A percentile compares a stretch with the other conserved stretches of the same genome.
Evolutionary conservation across 176 grass and related monocot species (phyloP).

Genomic region (Eremochloa ophiuroides): DNA sequence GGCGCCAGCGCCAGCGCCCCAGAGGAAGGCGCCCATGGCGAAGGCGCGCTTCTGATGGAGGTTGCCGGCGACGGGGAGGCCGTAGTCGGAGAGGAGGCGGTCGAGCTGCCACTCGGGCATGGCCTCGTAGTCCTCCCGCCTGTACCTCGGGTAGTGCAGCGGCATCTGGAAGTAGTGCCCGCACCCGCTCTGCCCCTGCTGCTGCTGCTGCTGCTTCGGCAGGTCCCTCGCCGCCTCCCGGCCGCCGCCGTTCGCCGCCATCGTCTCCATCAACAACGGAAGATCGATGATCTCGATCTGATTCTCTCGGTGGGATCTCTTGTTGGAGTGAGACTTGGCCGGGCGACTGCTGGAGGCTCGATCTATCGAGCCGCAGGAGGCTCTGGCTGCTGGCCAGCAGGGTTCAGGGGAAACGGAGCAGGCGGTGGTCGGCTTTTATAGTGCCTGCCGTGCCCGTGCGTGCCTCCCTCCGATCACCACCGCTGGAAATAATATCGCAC

Average conservation of each 20-base stretch:
- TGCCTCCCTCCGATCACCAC: neutral
- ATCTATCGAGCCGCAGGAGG: too few species aligned
- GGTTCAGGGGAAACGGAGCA: neutral
- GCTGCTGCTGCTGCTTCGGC: neutral
- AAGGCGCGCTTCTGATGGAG: slow-evolving; percentile 53
- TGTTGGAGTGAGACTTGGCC: too few species aligned
- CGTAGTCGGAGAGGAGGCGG: slow-evolving; percentile 77
- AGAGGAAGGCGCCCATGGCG: slow-evolving; percentile 89
- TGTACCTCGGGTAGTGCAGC: slow-evolving; percentile 85
- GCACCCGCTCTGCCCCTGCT: neutral
- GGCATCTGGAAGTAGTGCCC: slow-evolving; percentile 67
- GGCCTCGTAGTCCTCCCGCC: slow-evolving; percentile 54
- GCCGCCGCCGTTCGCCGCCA: slow-evolving; percentile 1
- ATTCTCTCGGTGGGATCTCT: too few species aligned
- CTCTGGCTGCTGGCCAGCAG: too few species aligned
- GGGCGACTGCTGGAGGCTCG: neutral
- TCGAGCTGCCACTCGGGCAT: slow-evolving; percentile 98
- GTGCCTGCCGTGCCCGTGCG: neutral
- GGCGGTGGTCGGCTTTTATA: neutral
- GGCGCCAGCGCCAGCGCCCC: slow-evolving; percentile 26
- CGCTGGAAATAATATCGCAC: too few species aligned
- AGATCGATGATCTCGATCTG: too few species aligned
- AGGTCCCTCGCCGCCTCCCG: neutral
- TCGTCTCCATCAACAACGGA: too few species aligned
- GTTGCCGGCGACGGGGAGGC: slow-evolving; percentile 53